Evolutionary conservation across 2,329 filamentous ascomycete genomes (phyloP), one percentile per base, ranked within the genome.

Genomic region (Paramyrothecium sp.): DNA sequence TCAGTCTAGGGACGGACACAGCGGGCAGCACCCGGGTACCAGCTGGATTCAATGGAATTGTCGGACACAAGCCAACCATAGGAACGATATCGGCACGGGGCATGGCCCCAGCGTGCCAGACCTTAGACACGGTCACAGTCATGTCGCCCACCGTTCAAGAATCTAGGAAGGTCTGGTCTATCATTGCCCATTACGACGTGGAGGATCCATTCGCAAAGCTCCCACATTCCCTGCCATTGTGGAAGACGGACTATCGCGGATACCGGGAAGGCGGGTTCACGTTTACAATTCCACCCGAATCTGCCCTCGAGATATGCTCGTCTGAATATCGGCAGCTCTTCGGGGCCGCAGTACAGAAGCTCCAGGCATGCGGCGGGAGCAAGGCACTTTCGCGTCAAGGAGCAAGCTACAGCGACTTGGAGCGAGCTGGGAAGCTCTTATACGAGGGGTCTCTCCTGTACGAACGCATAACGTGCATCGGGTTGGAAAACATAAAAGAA

Each of bases 1-100:
- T 87, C 61, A 78, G 82, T 2, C 69, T 88, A 1, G 83, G 76
- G 7, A 85, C 82, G 1, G 83, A 85, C 61, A 85, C 82, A 5
- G 82, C 81, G 2, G 82, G 83, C 72, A 44, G 38, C 38, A 44
- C 38, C 13, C 38, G 82, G 34, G 78, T 84, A 3, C 82, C 82
- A 2, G 76, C 81, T 7, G 78, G 75, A 0, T 77, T 82, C 66
- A 85, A 84, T 65, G 79, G 79, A 23, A 73, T 84, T n/a, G 73
- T 80, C 17, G 81, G 81, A 3, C 73, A 71, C 61, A 75, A 75
- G 63, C 80, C 80, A 1, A 82, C 80, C 2, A 74, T 77, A 60
- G 79, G 80, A 3, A 78, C 78, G 1, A 68, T 82, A 10, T 78
- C 77, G 4, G 74, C 77, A 41, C 65, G 66, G 2, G 78, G 80